Percentiles rank a stretch among this genome's conserved stretches.
Evolutionary conservation across 495 filamentous ascomycete species (phyloP).

Genomic region (Aspergillus nidulans): DNA sequence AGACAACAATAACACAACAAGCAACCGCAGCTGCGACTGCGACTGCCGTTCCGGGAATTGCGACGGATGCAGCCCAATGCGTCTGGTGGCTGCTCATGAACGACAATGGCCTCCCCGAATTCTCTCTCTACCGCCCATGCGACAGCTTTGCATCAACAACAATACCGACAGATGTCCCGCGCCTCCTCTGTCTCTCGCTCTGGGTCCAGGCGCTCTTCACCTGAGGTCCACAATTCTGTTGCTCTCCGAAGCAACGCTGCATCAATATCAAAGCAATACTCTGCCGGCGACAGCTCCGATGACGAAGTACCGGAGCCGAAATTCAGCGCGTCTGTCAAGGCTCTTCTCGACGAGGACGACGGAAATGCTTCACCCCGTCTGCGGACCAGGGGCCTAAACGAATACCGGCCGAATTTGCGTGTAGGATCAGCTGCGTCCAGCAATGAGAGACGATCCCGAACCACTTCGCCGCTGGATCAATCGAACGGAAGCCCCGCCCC

Average conservation of each 20-base stretch:
- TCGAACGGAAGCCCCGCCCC: slow-evolving; percentile 44
- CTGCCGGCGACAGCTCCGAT: slow-evolving; percentile 67
- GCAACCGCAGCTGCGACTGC: slow-evolving; percentile 11
- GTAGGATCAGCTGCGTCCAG: slow-evolving; percentile 21
- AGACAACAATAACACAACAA: slow-evolving; percentile 15
- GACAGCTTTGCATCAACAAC: slow-evolving; percentile 32
- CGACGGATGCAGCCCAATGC: slow-evolving; percentile 17
- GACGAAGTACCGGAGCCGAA: slow-evolving; percentile 70
- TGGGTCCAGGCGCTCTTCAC: slow-evolving; percentile 38
- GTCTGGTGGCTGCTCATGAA: slow-evolving; percentile 16
- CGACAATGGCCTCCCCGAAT: slow-evolving; percentile 38
- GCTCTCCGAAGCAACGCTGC: slow-evolving; percentile 18
- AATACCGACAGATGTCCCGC: slow-evolving; percentile 38
- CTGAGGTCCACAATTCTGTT: slow-evolving; percentile 23
- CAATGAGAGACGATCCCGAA: slow-evolving; percentile 36
- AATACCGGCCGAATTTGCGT: slow-evolving; percentile 28
- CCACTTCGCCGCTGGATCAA: slow-evolving; percentile 35
- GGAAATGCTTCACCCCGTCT: slow-evolving; percentile 49
- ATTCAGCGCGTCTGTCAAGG: slow-evolving; percentile 75
- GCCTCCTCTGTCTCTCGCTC: slow-evolving; percentile 38
- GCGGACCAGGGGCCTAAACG: slow-evolving; percentile 35
- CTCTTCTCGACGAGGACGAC: slow-evolving; percentile 63
- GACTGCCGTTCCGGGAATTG: slow-evolving; percentile 4
- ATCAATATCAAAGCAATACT: slow-evolving; percentile 31
- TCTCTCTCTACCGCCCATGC: slow-evolving; percentile 36